Evolutionary conservation across 2,329 filamentous ascomycete genomes (phyloP).

Genomic region (Ascochyta fabae): DNA sequence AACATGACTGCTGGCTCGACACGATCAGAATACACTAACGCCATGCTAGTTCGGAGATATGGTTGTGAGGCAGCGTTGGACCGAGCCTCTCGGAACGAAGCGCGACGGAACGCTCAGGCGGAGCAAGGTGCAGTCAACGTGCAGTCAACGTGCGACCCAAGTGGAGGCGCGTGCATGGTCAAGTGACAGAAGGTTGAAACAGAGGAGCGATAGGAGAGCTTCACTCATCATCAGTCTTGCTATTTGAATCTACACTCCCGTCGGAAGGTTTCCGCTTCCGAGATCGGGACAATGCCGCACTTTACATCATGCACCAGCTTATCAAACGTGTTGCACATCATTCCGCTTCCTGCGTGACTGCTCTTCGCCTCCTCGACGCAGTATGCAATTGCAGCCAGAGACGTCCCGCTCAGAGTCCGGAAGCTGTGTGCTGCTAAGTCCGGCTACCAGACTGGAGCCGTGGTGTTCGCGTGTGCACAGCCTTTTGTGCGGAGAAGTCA

Average conservation of each 20-base stretch:
- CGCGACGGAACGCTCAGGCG: slow-evolving; percentile 5
- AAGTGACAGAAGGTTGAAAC: slow-evolving; percentile 2
- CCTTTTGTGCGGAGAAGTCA: slow-evolving; percentile 35
- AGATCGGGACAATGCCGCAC: slow-evolving; percentile 11
- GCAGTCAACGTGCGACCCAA: background rate
- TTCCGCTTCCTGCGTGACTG: background rate
- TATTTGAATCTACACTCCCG: background rate
- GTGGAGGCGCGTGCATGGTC: background rate
- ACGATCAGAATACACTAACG: background rate
- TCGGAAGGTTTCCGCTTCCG: slow-evolving; percentile 7
- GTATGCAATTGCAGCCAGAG: background rate
- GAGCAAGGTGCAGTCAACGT: background rate
- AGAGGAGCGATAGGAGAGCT: background rate
- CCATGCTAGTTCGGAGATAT: slow-evolving; percentile 2
- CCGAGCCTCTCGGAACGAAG: background rate
- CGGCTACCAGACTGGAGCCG: slow-evolving; percentile 14
- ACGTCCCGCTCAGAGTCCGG: slow-evolving; percentile 13
- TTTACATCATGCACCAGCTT: slow-evolving; percentile 10
- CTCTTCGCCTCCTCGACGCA: background rate
- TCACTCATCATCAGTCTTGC: background rate
- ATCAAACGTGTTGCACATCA: slow-evolving; percentile 6
- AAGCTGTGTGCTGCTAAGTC: background rate
- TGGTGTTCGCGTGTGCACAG: slow-evolving; percentile 19
- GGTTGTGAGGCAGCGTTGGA: background rate
- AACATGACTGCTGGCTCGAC: background rate